Evolutionary conservation across 257 asterid species (phyloP), one percentile per base, ranked within the genome.

Genomic region (Perilla frutescens): DNA sequence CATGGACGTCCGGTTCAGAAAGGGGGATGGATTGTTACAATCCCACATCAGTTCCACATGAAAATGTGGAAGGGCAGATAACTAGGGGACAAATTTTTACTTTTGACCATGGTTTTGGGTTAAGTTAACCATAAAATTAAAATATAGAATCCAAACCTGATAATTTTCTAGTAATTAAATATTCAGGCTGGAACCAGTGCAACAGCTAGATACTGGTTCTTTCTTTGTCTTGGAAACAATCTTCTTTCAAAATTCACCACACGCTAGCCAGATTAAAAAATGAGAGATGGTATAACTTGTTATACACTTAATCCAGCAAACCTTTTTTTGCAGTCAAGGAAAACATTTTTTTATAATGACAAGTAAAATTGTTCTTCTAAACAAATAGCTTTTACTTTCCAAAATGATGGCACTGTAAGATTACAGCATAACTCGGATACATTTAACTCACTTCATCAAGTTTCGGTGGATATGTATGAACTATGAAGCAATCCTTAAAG

Each of bases 61-160:
- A 20, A 20, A 20, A 20, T 20, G 26, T 20, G 26, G 26, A 20
- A 20, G 26, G 26, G 26, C 26, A 20, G 26, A 20, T 20, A 20
- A 20, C 0, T 20, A 20, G 26, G 26, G 26, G 26, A 20, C 26
- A 20, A 20, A 20, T 20, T 20, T 20, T 20, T 20, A 20, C 26
- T 1, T 20, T 20, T 20, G 26, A 20, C 26, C 26, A 20, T 20
- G 26, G 26, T 20, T 20, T 20, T 20, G 26, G 26, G 26, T 20
- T 20, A 20, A 20, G 26, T 20, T 20, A 44, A 40, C 60, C 51
- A 43, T 31, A 73, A 44, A 36, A 54, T 53, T 29, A 34, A n/a
- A 41, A n/a, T 72, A 40, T 39, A 73, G 14, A 55, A 49, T 37
- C 60, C 48, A 39, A 36, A 71, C 56, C 62, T 41, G 13, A 34